A percentile compares a stretch with the other conserved stretches of the same genome.
These are phyloP conservation scores for Recurvomyces mirabilis DNA, from an alignment of 495 filamentous ascomycete genomes.

Conservation along the genomic window DNA sequence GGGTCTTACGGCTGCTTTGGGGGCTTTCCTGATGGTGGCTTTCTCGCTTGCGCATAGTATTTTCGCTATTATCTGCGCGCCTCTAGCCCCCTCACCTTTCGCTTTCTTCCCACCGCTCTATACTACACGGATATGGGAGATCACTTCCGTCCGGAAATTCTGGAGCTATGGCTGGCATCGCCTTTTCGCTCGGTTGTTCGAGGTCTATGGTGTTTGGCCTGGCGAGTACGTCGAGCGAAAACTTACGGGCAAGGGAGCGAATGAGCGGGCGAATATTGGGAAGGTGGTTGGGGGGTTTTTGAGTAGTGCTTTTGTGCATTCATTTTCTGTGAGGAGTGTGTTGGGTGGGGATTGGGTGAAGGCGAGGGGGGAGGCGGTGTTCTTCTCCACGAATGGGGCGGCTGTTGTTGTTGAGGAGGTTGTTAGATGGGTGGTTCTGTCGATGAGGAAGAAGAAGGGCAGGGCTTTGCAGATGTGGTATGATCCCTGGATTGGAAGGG, in stretches of 20 bases:
- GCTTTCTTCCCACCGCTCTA: slow-evolving; percentile 15
- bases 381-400: slow-evolving; percentile 7
- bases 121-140: slow-evolving; percentile 9
- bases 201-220: slow-evolving; percentile 14
- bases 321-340: slow-evolving; percentile 7
- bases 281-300: slow-evolving; percentile 12
- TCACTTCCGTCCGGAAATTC: slow-evolving; percentile 8
- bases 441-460: neutral
- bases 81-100: slow-evolving; percentile 8
- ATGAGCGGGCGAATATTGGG: slow-evolving; percentile 7
- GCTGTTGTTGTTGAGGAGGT: slow-evolving; percentile 9
- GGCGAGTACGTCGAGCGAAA: slow-evolving; percentile 10
- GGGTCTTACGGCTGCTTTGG: slow-evolving; percentile 7
- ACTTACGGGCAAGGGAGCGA: slow-evolving; percentile 3
- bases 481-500: slow-evolving; percentile 10
- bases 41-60: slow-evolving; percentile 11
- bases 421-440: slow-evolving; percentile 4
- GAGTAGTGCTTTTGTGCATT: slow-evolving; percentile 13
- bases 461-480: slow-evolving; percentile 3
- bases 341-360: slow-evolving; percentile 8
- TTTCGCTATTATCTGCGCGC: slow-evolving; percentile 10
- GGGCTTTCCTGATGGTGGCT: slow-evolving; percentile 12
- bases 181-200: slow-evolving; percentile 10
- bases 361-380: slow-evolving; percentile 7
- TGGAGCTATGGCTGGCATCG: slow-evolving; percentile 17